A percentile compares a stretch with the other conserved stretches of the same genome.
Conservation (phyloP, 1,284 basidiomycete species). For the Leccinum solheimii region DNA sequence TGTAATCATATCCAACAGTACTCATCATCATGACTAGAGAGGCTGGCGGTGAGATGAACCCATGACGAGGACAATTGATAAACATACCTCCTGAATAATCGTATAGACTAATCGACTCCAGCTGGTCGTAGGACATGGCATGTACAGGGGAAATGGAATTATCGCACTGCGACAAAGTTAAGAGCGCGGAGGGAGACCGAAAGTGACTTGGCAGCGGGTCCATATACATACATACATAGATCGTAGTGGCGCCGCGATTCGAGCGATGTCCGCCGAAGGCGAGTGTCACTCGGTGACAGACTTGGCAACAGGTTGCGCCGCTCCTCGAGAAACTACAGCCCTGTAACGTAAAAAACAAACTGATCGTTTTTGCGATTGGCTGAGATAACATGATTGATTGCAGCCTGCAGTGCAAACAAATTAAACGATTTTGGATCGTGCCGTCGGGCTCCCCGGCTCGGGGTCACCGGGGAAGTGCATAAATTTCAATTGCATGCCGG, state of each 20-base stretch:
- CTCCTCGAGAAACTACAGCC: background rate
- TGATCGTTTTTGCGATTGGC: background rate
- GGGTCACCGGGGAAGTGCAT: too few species aligned
- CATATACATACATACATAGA: background rate
- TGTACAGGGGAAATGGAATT: background rate
- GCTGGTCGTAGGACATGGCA: background rate
- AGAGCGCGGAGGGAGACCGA: background rate
- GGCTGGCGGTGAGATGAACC: background rate
- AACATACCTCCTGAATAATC: background rate
- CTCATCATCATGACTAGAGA: background rate
- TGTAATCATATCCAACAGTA: constrained; percentile 3
- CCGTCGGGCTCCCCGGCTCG: too few species aligned
- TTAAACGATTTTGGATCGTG: background rate
- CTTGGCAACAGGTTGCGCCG: background rate
- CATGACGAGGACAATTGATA: background rate
- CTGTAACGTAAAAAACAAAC: background rate
- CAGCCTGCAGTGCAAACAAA: too few species aligned
- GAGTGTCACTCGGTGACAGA: background rate
- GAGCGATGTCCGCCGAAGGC: background rate
- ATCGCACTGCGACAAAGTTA: background rate
- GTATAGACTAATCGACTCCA: background rate
- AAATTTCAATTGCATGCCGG: too few species aligned
- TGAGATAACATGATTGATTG: background rate
- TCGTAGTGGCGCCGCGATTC: background rate
- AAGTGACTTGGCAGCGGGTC: background rate